Base-by-base conservation (phyloP, 208 protist species). In the Leishmania martiniquensis region DNA sequence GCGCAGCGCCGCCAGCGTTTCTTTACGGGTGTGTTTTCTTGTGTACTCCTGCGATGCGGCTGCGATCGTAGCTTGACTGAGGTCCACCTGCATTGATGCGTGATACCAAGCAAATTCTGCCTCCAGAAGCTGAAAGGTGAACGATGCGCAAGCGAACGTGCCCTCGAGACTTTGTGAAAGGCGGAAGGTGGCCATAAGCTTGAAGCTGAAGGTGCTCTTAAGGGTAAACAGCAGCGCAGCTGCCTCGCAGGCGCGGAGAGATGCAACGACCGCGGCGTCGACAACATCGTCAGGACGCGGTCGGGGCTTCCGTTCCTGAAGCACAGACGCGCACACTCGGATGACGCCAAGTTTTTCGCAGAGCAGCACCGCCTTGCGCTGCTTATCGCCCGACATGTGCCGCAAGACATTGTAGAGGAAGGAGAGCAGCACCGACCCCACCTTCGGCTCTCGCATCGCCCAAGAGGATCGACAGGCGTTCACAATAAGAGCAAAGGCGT, bases 321-420 rank as follows among this genome's bases (percentile, higher is more conserved):
- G 69, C 17, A 90, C 83, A 1, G 75, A 54, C n/a, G 68, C 75
- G 75, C 87, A 91, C 34, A 78, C 66, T 29, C 86, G 83, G 34
- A 90, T 66, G 0, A 95, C 52, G 2, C 87, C 86, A 22, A 91
- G 63, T 52, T 87, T 84, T 69, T 84, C 85, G 74, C 93, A 95
- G 13, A 85, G 44, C 32, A 79, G 80, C 71, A 93, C 82, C 0
- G 85, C 77, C 66, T 76, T 86, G 44, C 72, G 44, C 75, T 88
- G 83, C 75, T 84, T 80, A 32, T 87, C 81, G 9, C 59, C 45
- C 13, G 84, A 15, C 75, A 87, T 81, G 55, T 79, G 82, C 42
- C 81, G 85, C 39, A 95, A 76, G 5, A 96, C 76, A 70, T 95
- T 95, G 82, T 95, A 96, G 13, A 96, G 57, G 32, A 95, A 65